Evolutionary conservation across 768 basidiomycete species (phyloP).

Genomic region (Mycena rosella): DNA sequence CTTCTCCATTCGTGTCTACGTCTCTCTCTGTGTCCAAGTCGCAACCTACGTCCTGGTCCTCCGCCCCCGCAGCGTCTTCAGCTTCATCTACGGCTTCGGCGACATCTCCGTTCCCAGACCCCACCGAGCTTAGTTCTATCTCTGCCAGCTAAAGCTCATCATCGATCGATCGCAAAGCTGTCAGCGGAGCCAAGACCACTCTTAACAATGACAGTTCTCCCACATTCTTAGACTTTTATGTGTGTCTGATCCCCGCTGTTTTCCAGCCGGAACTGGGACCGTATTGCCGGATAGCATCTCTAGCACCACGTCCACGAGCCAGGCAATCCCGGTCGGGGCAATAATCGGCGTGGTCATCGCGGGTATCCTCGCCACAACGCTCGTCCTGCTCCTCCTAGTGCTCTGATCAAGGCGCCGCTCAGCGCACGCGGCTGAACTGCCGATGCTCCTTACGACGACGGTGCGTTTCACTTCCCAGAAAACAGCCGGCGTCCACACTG

Average conservation of each 20-base stretch:
- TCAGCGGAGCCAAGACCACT: constrained; percentile 1
- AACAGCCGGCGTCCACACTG: neutral
- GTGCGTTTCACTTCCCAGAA: neutral
- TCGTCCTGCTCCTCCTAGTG: neutral
- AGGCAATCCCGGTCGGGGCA: neutral
- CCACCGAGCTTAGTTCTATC: neutral
- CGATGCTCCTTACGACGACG: neutral
- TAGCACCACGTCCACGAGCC: neutral
- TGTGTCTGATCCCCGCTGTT: neutral
- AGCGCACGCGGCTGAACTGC: neutral
- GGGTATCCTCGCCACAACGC: neutral
- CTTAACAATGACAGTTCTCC: constrained; percentile 2
- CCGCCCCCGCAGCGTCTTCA: neutral
- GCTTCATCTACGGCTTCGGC: neutral
- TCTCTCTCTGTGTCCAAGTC: neutral
- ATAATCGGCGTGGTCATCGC: constrained; percentile 16
- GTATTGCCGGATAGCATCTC: neutral
- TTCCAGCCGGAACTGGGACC: neutral
- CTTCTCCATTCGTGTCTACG: neutral
- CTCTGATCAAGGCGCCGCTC: constrained; percentile 10
- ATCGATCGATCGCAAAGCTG: neutral
- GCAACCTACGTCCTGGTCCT: neutral
- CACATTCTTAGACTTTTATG: neutral
- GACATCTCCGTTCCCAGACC: neutral
- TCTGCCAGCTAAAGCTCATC: neutral